These are phyloP conservation scores for Wallacemonas collosoma DNA, from an alignment of 208 protist genomes.

Conservation along the genomic window DNA sequence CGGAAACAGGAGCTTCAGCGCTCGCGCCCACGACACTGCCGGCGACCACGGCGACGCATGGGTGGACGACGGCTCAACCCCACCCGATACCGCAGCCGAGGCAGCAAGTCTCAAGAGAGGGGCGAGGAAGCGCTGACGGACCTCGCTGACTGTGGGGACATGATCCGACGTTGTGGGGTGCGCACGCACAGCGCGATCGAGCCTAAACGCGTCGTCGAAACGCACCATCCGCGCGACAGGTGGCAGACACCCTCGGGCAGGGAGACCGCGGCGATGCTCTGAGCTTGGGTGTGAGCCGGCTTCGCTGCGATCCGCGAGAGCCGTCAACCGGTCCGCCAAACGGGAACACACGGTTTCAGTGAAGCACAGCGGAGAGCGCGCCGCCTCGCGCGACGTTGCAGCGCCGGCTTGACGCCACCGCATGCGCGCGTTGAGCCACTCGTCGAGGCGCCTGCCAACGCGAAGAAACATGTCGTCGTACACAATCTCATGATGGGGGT, in stretches of 20 bases:
- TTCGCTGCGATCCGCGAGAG: background rate
- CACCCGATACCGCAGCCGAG: no score
- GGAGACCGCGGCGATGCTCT: background rate
- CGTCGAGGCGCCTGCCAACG: constrained; percentile 23
- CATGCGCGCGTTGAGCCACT: background rate
- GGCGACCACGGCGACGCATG: background rate
- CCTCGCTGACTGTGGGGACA: no score
- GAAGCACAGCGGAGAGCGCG: background rate
- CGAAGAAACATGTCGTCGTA: constrained; percentile 39
- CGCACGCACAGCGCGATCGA: no score
- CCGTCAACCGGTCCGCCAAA: background rate
- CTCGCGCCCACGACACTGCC: background rate
- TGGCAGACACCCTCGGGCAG: no score
- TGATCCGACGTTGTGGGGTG: no score
- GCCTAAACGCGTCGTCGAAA: no score
- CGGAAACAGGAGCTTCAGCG: constrained; percentile 2
- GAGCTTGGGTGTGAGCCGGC: background rate
- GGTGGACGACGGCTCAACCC: no score
- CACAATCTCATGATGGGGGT: constrained; percentile 18
- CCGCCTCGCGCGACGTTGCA: no score
- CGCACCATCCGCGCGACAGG: no score
- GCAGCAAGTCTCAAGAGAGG: no score
- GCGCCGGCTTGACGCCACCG: no score
- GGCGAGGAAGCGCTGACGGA: no score
- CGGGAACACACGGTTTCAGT: background rate